Conservation (phyloP, 345 rosid species). For the Eucalyptus erythrocorys region DNA sequence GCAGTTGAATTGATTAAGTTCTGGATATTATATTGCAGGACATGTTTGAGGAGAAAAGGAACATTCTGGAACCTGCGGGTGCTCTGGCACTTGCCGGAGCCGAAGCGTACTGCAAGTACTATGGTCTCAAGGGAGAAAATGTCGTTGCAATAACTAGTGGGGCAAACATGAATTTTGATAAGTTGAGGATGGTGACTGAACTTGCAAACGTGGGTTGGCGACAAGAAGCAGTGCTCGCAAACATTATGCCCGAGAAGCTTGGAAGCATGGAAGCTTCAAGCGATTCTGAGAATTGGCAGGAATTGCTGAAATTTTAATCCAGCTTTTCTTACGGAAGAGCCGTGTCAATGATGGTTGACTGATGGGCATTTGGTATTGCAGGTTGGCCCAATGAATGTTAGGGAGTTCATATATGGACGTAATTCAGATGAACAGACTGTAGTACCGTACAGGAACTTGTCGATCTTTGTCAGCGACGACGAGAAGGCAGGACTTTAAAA, state of each 20-base stretch:
- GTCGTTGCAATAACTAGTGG: slow-evolving; percentile 90
- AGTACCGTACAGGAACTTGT: slow-evolving; percentile 57
- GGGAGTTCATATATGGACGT: slow-evolving; percentile 79
- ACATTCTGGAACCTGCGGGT: slow-evolving; percentile 94
- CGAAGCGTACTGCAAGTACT: slow-evolving; percentile 93
- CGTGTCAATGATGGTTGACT: neutral
- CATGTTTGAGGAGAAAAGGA: slow-evolving; percentile 97
- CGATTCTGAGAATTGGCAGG: slow-evolving; percentile 66
- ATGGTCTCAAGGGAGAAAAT: slow-evolving; percentile 63
- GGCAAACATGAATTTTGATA: slow-evolving; percentile 96
- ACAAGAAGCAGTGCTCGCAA: slow-evolving; percentile 87
- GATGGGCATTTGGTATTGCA: slow-evolving; percentile 19
- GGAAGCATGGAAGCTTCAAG: slow-evolving; percentile 68
- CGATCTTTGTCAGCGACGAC: neutral
- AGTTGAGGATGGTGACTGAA: slow-evolving; percentile 81
- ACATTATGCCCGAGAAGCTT: slow-evolving; percentile 53
- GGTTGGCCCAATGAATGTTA: slow-evolving; percentile 80
- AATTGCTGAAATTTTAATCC: neutral
- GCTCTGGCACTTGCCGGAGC: slow-evolving; percentile 97
- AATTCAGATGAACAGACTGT: slow-evolving; percentile 64
- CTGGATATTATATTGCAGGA: slow-evolving; percentile 33
- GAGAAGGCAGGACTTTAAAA: neutral
- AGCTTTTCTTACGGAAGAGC: neutral
- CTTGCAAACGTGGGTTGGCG: slow-evolving; percentile 95
- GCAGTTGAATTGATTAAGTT: neutral